Conservation (phyloP, 2,329 filamentous ascomycete genomes). For the Sarocladium oryzae region DNA sequence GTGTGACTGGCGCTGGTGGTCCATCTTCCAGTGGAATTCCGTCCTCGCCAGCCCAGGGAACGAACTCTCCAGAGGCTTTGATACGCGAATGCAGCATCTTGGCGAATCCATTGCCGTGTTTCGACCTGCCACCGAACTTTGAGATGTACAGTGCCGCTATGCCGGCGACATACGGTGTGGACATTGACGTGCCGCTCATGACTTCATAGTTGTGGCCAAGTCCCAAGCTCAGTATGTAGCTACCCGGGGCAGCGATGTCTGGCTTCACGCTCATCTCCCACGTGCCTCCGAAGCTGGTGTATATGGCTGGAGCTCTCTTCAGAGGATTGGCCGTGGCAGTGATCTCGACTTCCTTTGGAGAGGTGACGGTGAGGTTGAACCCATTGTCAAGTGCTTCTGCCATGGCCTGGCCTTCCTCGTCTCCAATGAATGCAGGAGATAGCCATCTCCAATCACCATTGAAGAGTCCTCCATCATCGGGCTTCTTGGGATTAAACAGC, state of each 20-base stretch:
- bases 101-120: slow-evolving; percentile 17
- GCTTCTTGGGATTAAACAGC: slow-evolving; percentile 1
- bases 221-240: slow-evolving; percentile 37
- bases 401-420: slow-evolving; percentile 4
- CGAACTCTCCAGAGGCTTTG: slow-evolving; percentile 16
- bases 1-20: slow-evolving; percentile 30
- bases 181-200: slow-evolving; percentile 42
- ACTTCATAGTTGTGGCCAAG: slow-evolving; percentile 30
- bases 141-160: slow-evolving; percentile 30
- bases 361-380: slow-evolving; percentile 1
- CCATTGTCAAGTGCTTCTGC: slow-evolving; percentile 1
- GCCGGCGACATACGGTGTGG: slow-evolving; percentile 38
- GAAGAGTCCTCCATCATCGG: slow-evolving; percentile 1
- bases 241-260: slow-evolving; percentile 34
- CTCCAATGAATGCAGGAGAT: not conserved
- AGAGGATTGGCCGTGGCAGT: not conserved
- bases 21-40: slow-evolving; percentile 10
- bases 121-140: slow-evolving; percentile 22
- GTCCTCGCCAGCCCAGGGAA: slow-evolving; percentile 18
- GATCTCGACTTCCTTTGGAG: not conserved
- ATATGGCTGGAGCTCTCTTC: not conserved
- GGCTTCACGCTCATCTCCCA: slow-evolving; percentile 30
- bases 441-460: slow-evolving; percentile 5
- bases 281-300: slow-evolving; percentile 1
- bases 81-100: slow-evolving; percentile 13